Evolutionary conservation across 805 yeast species (phyloP).

Genomic region (Starmerella stellata): DNA sequence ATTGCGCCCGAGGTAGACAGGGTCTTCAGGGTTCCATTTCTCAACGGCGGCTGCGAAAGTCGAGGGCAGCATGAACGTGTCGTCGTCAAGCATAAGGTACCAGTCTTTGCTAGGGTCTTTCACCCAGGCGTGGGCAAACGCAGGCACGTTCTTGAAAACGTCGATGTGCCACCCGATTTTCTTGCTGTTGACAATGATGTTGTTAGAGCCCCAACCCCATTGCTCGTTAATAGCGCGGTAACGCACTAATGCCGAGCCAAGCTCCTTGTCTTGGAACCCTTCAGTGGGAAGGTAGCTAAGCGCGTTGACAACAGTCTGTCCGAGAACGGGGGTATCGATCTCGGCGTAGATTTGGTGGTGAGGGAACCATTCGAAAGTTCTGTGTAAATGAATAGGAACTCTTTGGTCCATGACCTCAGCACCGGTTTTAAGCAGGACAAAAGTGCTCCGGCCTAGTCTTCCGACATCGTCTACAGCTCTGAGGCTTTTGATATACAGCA

Average conservation of each 20-base stretch:
- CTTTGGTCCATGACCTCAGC: neutral
- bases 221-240: neutral
- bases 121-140: slow-evolving; percentile 23
- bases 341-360: neutral
- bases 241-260: neutral
- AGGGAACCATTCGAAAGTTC: neutral
- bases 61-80: slow-evolving; percentile 20
- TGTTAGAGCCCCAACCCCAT: neutral
- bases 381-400: neutral
- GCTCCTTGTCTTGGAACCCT: neutral
- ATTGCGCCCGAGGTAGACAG: slow-evolving; percentile 22
- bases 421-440: neutral
- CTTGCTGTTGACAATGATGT: neutral
- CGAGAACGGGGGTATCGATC: neutral
- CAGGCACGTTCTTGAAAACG: slow-evolving; percentile 25
- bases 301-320: neutral
- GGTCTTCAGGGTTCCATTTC: slow-evolving; percentile 17
- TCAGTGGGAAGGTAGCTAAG: neutral
- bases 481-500: too few species aligned
- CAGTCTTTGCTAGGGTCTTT: slow-evolving; percentile 20
- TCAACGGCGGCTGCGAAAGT: slow-evolving; percentile 17
- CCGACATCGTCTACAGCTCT: too few species aligned
- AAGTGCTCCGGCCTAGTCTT: too few species aligned
- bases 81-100: slow-evolving; percentile 25
- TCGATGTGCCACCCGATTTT: slow-evolving; percentile 18